Base-by-base conservation (phyloP, 2,329 filamentous ascomycete genomes). In the Aspergillus ruber region DNA sequence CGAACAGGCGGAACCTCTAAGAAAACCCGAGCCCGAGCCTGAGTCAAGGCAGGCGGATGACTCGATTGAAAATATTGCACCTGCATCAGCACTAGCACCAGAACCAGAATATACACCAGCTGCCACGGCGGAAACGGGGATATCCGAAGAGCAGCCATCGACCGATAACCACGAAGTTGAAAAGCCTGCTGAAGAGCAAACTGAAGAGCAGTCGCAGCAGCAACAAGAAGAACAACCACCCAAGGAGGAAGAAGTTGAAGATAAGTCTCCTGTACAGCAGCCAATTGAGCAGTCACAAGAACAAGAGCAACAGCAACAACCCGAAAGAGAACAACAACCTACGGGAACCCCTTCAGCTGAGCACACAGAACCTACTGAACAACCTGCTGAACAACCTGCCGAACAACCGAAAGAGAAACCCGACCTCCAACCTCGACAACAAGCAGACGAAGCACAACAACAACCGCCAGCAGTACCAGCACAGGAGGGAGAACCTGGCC, bases 41-140 rank as follows among this genome's bases (percentile, higher is more conserved):
- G 33, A 36, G 4, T 20, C 32, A 33, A 33, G 1, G n/a, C 8
- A 33, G 32, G 12, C 32, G 4, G 32, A 4, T 33, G 32, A 33
- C 12, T 18, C 6, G 5, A n/a, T n/a, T 17, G n/a, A 36, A 36
- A 6, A n/a, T 17, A 12, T 12, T 17, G 33, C n/a, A 10, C 33
- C n/a, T 36, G 21, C 27, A 51, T 56, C 25, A 54, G 52, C 48
- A 54, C 42, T 50, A 39, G 47, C 47, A 17, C 41, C 32, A 32
- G 35, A 32, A 9, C 29, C 45, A 10, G 45, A n/a, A n/a, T n/a
- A n/a, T n/a, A n/a, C 23, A 13, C 27, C 43, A 6, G 45, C 29
- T 7, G 15, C 23, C 36, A 10, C 42, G 27, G 6, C 21, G 21
- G 32, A 45, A 20, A 25, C 44, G n/a, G 43, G 49, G n/a, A 29